Evolutionary conservation across 108 stramenopile genomes (phyloP).

Genomic region (Hondaea fermentalgiana): DNA sequence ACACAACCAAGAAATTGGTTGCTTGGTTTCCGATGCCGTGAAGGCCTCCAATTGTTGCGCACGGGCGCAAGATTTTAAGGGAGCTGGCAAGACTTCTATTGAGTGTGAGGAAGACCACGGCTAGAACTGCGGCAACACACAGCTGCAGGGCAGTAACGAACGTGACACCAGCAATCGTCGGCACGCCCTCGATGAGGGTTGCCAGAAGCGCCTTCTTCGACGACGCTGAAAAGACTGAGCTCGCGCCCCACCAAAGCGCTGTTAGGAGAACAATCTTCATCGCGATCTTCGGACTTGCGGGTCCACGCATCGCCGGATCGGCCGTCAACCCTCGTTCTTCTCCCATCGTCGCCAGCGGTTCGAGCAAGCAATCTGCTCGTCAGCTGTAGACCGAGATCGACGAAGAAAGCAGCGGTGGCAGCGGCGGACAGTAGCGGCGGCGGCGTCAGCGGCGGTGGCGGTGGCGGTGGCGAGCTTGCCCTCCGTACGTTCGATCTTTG

Average conservation of each 20-base stretch:
- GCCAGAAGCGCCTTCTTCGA: not conserved
- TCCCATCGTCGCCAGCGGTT: no score
- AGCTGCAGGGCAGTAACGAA: not conserved
- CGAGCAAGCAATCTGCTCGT: no score
- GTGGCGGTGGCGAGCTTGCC: no score
- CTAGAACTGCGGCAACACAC: not conserved
- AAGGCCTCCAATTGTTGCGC: not conserved
- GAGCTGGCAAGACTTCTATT: not conserved
- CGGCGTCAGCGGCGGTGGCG: no score
- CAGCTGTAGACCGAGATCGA: no score
- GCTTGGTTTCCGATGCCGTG: not conserved
- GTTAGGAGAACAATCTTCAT: no score
- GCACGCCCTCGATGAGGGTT: not conserved
- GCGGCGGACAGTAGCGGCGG: no score
- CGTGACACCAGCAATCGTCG: not conserved
- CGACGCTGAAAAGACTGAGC: not conserved
- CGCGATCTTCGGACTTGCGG: no score
- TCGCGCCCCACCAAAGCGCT: not conserved
- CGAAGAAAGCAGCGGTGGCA: no score
- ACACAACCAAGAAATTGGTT: not conserved
- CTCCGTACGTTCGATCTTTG: no score
- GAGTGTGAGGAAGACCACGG: not conserved
- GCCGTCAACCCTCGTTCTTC: no score
- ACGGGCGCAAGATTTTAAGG: not conserved
- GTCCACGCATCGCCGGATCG: no score